Evolutionary conservation across 2,329 filamentous ascomycete species (phyloP).

Genomic region (Hirsutella rhossiliensis): DNA sequence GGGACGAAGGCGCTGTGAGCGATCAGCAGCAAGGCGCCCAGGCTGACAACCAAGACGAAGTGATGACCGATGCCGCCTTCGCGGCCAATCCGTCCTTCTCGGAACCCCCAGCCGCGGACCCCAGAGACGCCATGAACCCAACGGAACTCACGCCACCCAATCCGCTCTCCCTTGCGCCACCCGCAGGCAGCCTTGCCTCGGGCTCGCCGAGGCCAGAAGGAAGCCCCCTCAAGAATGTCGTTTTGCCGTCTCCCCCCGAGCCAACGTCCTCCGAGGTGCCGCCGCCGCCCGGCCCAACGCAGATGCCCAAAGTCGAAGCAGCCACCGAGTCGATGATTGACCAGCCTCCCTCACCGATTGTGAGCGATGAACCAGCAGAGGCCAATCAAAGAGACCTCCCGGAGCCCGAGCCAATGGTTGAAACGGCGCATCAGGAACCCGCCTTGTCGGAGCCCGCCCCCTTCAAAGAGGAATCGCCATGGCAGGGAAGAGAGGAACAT

Average conservation of each 20-base stretch:
- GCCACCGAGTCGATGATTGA: slow-evolving; percentile 12
- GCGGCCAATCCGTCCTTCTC: slow-evolving; percentile 11
- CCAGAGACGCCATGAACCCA: slow-evolving; percentile 14
- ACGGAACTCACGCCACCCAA: slow-evolving; percentile 14
- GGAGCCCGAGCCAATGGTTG: not conserved
- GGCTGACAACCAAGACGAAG: slow-evolving; percentile 22
- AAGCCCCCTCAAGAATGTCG: slow-evolving; percentile 41
- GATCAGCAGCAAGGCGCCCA: slow-evolving; percentile 28
- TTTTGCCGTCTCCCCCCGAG: slow-evolving; percentile 32
- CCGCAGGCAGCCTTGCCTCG: slow-evolving; percentile 13
- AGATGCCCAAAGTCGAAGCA: slow-evolving; percentile 3
- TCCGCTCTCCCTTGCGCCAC: slow-evolving; percentile 18
- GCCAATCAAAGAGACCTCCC: slow-evolving; percentile 15
- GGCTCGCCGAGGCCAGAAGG: slow-evolving; percentile 29
- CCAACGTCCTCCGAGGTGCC: slow-evolving; percentile 8
- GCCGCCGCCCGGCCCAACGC: not conserved
- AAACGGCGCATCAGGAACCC: not conserved
- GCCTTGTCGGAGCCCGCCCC: not conserved
- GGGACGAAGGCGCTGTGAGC: slow-evolving; percentile 23
- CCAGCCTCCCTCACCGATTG: slow-evolving; percentile 19
- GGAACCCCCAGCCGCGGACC: slow-evolving; percentile 11
- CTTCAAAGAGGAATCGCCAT: not conserved
- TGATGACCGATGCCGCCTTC: slow-evolving; percentile 23
- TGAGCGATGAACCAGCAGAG: slow-evolving; percentile 15
- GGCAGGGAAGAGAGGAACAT: not conserved